Percentiles rank a stretch among this genome's conserved stretches.
Conservation (phyloP, 805 yeast species). For the Kodamaea restingae region DNA sequence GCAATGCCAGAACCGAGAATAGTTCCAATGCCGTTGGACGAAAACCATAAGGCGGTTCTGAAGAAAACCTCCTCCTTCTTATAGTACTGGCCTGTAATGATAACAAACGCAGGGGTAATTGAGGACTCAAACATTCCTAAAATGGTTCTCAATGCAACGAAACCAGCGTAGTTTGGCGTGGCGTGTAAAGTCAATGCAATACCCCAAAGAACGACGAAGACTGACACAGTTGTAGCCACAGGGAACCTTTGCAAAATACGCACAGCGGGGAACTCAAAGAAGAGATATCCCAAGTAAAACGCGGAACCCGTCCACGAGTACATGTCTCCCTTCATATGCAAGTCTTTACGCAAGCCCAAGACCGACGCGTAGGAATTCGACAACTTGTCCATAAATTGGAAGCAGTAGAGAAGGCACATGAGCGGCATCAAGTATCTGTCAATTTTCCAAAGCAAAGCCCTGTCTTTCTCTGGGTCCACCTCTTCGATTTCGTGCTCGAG, state of each 20-base stretch:
- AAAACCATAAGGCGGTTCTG: conserved; percentile 36
- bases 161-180: conserved; percentile 42
- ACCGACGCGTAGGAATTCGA: conserved; percentile 51
- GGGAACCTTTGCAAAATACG: conserved; percentile 52
- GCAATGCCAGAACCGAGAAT: conserved; percentile 50
- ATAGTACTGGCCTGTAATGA: conserved; percentile 35
- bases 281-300: conserved; percentile 55
- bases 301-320: conserved; percentile 44
- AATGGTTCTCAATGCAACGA: conserved; percentile 36
- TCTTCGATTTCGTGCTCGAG: conserved; percentile 18
- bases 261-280: conserved; percentile 50
- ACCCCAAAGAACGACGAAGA: conserved; percentile 61
- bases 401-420: conserved; percentile 45
- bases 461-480: conserved; percentile 25
- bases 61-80: conserved; percentile 31
- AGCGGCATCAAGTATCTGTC: conserved; percentile 52
- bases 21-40: conserved; percentile 34
- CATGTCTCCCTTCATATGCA: conserved; percentile 41
- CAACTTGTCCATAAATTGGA: conserved; percentile 60
- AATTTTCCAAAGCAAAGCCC: conserved; percentile 44
- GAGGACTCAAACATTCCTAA: conserved; percentile 38
- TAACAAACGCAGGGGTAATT: conserved; percentile 40
- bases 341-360: conserved; percentile 45
- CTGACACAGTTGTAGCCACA: conserved; percentile 47
- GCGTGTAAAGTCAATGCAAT: conserved; percentile 49